phyloP scores from a whole-genome alignment of 306 rosid genomes.

The Albizia julibrissin region DNA sequence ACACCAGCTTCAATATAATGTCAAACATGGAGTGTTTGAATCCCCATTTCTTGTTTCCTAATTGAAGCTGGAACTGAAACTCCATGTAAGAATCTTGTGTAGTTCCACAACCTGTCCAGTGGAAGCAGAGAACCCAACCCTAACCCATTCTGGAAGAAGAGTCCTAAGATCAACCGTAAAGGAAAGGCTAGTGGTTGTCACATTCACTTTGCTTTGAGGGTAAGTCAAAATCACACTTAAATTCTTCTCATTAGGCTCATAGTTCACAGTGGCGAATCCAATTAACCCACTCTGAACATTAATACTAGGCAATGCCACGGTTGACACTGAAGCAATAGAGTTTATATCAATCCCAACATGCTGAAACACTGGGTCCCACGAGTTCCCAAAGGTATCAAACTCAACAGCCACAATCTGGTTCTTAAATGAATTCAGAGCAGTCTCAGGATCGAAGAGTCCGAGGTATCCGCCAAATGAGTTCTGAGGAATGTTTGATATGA shows the following conservation, averaged over 20 bases:
- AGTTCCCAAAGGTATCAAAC: constrained; percentile 38
- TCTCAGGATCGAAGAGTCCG: constrained; percentile 37
- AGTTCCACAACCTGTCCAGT: constrained; percentile 45
- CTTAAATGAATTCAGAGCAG: constrained; percentile 32
- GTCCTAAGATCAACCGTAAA: constrained; percentile 12
- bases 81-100: constrained; percentile 51
- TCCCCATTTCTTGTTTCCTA: neutral
- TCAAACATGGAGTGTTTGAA: neutral
- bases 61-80: constrained; percentile 33
- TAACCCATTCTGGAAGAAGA: constrained; percentile 41
- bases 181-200: neutral
- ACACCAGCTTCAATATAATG: no score
- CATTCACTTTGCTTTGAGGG: neutral
- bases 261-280: constrained; percentile 29
- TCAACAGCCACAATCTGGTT: constrained; percentile 47
- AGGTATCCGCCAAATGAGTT: constrained; percentile 42
- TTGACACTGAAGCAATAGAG: constrained; percentile 5
- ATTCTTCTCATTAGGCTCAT: constrained; percentile 1
- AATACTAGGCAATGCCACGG: constrained; percentile 32
- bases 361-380: constrained; percentile 34
- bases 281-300: constrained; percentile 32
- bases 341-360: constrained; percentile 32
- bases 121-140: constrained; percentile 68
- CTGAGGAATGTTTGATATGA: neutral
- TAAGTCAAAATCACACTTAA: neutral